phyloP scores from a whole-genome alignment of 345 rosid genomes.

The Euphorbia pulcherrima region DNA sequence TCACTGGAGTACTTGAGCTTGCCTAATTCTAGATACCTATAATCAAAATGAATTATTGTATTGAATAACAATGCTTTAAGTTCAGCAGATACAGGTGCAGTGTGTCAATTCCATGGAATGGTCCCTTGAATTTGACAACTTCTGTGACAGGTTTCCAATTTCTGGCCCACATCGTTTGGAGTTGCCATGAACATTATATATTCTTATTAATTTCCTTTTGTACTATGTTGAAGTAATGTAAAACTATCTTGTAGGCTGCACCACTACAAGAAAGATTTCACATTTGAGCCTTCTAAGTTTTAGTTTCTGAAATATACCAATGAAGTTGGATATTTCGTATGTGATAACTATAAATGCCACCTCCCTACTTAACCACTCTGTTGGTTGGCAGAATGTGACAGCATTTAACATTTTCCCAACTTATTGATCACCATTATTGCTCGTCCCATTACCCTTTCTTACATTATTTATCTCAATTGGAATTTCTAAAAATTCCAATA shows the following conservation, averaged over 20 bases:
- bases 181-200: not conserved
- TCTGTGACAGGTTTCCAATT: not conserved
- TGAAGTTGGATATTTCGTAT: not conserved
- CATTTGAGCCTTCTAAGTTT: too few relatives aligned
- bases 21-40: too few relatives aligned
- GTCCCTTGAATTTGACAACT: not conserved
- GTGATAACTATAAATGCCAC: constrained; percentile 10
- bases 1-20: too few relatives aligned
- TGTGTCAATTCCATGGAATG: not conserved
- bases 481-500: not conserved
- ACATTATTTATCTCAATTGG: not conserved
- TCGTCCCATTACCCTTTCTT: not conserved
- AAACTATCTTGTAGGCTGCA: not conserved
- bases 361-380: not conserved
- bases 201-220: not conserved
- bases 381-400: constrained; percentile 15
- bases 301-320: not conserved
- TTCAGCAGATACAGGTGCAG: too few relatives aligned
- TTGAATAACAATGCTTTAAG: too few relatives aligned
- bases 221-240: not conserved
- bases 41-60: too few relatives aligned
- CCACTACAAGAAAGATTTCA: too few relatives aligned
- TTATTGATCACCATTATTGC: not conserved
- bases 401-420: constrained; percentile 12
- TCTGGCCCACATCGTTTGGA: constrained; percentile 6